Conservation (phyloP, 2,329 filamentous ascomycete species). For the Fusarium austroafricanum region DNA sequence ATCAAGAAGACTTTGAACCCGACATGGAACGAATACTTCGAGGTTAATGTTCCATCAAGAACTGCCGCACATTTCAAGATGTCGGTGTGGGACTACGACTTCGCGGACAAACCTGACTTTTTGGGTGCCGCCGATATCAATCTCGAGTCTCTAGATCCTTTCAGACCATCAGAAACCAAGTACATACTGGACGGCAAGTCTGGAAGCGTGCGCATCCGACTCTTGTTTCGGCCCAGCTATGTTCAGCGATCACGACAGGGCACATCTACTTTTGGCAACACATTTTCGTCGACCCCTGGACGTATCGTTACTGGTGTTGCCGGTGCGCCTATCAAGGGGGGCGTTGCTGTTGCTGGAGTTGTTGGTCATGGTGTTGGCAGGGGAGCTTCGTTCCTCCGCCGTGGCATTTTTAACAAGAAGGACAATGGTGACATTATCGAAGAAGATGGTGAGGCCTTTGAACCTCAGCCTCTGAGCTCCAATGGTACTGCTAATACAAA, state of each 20-base stretch:
- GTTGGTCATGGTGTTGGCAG: conserved; percentile 86
- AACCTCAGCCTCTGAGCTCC: conserved; percentile 52
- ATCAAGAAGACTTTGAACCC: conserved; percentile 98
- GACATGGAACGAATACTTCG: conserved; percentile 96
- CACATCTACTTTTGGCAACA: conserved; percentile 91
- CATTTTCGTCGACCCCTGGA: conserved; percentile 84
- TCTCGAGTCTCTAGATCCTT: conserved; percentile 84
- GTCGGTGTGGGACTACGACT: conserved; percentile 95
- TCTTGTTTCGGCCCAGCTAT: conserved; percentile 94
- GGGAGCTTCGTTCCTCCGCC: conserved; percentile 89
- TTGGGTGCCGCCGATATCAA: conserved; percentile 83
- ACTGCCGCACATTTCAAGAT: conserved; percentile 86
- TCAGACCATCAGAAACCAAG: conserved; percentile 79
- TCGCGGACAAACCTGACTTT: conserved; percentile 93
- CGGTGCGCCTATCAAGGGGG: conserved; percentile 94
- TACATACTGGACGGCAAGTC: conserved; percentile 89
- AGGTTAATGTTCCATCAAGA: conserved; percentile 82
- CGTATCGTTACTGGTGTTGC: conserved; percentile 85
- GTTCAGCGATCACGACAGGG: conserved; percentile 88
- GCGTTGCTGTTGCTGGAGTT: conserved; percentile 77
- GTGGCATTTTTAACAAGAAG: conserved; percentile 82
- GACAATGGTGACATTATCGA: conserved; percentile 69
- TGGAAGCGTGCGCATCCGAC: conserved; percentile 81
- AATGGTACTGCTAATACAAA: conserved; percentile 53
- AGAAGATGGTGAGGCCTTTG: conserved; percentile 55